A percentile compares a stretch with the other conserved stretches of the same genome.
These are phyloP conservation scores for Neospora caninum DNA, from an alignment of 169 alveolate species.

Conservation along the genomic window DNA sequence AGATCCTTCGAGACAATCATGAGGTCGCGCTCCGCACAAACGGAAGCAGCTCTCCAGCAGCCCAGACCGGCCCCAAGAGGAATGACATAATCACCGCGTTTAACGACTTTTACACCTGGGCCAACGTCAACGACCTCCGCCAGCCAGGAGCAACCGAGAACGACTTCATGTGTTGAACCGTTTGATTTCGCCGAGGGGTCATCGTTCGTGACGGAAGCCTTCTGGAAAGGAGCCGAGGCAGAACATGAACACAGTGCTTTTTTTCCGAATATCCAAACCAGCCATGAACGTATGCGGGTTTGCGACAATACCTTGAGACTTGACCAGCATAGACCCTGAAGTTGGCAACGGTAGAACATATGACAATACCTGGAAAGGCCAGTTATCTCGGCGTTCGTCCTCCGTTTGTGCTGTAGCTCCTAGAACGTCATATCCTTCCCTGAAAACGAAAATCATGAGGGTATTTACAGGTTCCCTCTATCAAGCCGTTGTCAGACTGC, in stretches of 20 bases:
- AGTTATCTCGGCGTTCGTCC: not conserved
- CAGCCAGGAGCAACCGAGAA: conserved; percentile 18
- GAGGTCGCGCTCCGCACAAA: conserved; percentile 14
- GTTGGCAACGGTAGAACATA: not conserved
- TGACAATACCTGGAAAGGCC: not conserved
- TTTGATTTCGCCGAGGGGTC: not conserved
- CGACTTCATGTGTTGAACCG: not conserved
- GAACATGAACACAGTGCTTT: no score
- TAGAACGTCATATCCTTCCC: not conserved
- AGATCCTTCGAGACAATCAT: not conserved
- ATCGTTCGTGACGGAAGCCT: not conserved
- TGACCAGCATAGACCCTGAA: no score
- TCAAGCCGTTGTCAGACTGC: no score
- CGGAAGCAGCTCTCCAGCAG: conserved; percentile 34
- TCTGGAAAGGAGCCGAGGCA: not conserved
- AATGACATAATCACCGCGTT: not conserved
- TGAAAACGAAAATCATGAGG: not conserved
- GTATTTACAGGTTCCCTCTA: no score
- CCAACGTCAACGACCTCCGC: conserved; percentile 32
- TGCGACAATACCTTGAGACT: no score
- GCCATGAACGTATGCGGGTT: no score
- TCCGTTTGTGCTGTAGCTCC: not conserved
- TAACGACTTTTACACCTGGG: conserved; percentile 15
- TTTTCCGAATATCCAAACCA: no score
- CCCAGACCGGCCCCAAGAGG: conserved; percentile 31